Percentiles rank a stretch among this genome's conserved stretches.
These are phyloP conservation scores for Stevia rebaudiana DNA, from an alignment of 140 eudicot species.

Conservation along the genomic window DNA sequence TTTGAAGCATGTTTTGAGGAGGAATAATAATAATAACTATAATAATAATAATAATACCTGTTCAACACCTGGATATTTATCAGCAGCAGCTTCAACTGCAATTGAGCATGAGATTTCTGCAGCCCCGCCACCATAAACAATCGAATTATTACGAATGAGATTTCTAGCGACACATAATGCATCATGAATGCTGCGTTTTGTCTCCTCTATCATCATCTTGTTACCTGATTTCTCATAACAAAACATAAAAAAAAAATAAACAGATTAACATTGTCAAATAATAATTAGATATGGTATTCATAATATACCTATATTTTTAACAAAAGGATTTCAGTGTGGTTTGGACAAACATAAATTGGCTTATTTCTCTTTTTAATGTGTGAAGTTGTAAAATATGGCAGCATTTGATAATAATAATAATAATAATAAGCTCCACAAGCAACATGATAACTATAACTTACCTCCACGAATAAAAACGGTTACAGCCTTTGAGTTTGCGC, in stretches of 20 bases:
- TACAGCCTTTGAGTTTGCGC: slow-evolving; percentile 98
- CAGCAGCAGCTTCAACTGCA: slow-evolving; percentile 99
- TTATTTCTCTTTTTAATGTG: not conserved
- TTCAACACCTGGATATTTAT: slow-evolving; percentile 94
- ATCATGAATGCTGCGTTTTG: slow-evolving; percentile 95
- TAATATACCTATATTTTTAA: not conserved
- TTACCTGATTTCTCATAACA: slow-evolving; percentile 49
- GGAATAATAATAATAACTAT: not conserved
- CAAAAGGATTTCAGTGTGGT: not conserved
- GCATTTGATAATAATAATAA: not conserved
- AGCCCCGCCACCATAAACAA: slow-evolving; percentile 97
- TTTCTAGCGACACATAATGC: slow-evolving; percentile 97
- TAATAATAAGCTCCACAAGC: not conserved
- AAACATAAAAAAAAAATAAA: not conserved
- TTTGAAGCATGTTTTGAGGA: not conserved
- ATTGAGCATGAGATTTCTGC: slow-evolving; percentile 96
- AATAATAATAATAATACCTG: slow-evolving; percentile 46
- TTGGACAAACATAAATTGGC: not conserved
- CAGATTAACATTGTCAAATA: not conserved
- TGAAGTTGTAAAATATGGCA: not conserved
- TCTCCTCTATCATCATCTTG: slow-evolving; percentile 99
- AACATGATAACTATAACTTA: slow-evolving; percentile 25
- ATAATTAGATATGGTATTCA: not conserved
- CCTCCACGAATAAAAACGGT: slow-evolving; percentile 97
- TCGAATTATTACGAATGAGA: slow-evolving; percentile 91